Base-by-base conservation (phyloP, 306 rosid species). In the Corylus americana region DNA sequence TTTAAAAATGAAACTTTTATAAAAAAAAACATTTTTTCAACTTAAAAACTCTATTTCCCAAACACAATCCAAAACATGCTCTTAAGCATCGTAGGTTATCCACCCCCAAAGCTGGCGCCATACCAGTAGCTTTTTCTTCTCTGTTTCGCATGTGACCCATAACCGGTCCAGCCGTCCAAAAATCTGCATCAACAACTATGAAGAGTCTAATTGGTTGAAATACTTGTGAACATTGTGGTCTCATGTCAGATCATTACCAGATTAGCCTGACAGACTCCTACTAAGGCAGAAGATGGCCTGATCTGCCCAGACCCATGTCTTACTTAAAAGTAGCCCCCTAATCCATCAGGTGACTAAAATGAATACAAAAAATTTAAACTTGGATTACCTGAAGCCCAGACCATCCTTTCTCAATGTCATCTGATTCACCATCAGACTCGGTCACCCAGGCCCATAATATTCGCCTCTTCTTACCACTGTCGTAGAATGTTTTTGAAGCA, bases 341-440 rank as follows among this genome's bases (percentile, higher is more conserved):
- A 35, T 29, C 42, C 42, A 51, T 59, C 17, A 71, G 16, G 70
- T 25, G 39, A 45, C 29, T 17, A 1, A 67, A 74, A 29, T 16
- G 14, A 57, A 45, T 8, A 4, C 7, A 42, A 39, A 16, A 68
- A 75, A 74, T 18, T 12, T 4, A 14, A 39, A 72, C 59, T 8
- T 63, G 25, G 49, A 22, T 31, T 85, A 92, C 94, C 93, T 90
- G 94, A 61, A 92, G 63, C 44, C 97, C 97, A 18, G 94, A 86
- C 97, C 97, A 92, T 72, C 91, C 94, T 87, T 89, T 90, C 42
- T 59, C 58, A 58, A 78, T 79, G 59, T 83, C 93, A 80, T 87
- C 88, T 27, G 77, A 79, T 12, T 27, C 48, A 13, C 84, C 77
- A 58, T 83, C 89, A 31, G 84, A 83, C 74, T 82, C 87, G 1